Evolutionary conservation across 2,329 filamentous ascomycete genomes (phyloP).

Genomic region (Diaporthe vaccinii): DNA sequence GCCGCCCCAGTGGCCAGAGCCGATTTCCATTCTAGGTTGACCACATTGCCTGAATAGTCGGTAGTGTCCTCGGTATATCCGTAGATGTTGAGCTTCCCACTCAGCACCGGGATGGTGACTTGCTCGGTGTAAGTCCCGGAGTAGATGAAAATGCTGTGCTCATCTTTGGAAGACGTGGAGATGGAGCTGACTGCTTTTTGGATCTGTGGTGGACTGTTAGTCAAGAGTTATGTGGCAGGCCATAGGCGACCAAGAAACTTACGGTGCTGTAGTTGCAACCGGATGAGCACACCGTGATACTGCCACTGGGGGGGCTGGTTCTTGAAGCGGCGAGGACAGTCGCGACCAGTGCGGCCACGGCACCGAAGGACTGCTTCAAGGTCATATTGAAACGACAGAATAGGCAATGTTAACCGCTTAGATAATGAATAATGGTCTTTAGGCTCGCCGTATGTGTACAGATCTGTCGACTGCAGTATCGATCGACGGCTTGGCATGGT

Average conservation of each 20-base stretch:
- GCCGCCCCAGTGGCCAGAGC: constrained; percentile 35
- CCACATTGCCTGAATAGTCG: constrained; percentile 63
- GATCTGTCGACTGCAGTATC: not conserved
- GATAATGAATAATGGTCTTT: not conserved
- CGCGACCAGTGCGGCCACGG: constrained; percentile 36
- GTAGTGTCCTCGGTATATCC: constrained; percentile 63
- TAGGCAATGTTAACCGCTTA: not conserved
- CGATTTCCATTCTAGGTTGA: constrained; percentile 37
- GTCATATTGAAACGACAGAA: constrained; percentile 28
- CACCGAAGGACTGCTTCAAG: constrained; percentile 26
- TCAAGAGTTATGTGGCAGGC: too few relatives aligned
- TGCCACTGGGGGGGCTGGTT: constrained; percentile 38
- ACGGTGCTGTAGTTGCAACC: constrained; percentile 40
- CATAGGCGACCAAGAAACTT: not conserved
- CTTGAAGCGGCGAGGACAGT: constrained; percentile 32
- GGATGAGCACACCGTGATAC: constrained; percentile 39
- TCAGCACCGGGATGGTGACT: constrained; percentile 63
- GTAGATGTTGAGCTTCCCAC: constrained; percentile 65
- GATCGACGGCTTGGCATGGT: constrained; percentile 34
- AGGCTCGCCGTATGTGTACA: constrained; percentile 13
- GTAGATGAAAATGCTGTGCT: constrained; percentile 40
- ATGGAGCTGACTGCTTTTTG: constrained; percentile 40
- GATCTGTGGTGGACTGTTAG: constrained; percentile 22
- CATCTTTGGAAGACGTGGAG: constrained; percentile 30
- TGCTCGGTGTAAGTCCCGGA: constrained; percentile 70